phyloP scores from a whole-genome alignment of 148 eudicot species.

The Dianthus caryophyllus region DNA sequence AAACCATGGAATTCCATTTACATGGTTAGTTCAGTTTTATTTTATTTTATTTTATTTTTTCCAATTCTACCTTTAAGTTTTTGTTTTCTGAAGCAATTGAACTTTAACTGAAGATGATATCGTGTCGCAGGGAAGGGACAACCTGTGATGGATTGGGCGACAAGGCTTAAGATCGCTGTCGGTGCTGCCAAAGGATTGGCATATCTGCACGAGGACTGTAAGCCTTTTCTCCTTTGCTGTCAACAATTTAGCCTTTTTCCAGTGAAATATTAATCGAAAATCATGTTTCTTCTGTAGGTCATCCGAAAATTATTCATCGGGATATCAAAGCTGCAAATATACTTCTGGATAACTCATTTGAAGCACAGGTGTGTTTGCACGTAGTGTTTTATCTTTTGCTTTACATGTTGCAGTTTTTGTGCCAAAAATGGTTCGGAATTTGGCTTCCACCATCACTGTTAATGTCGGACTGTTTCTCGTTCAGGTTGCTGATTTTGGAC shows the following conservation, averaged over 20 bases:
- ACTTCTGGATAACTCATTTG: slow-evolving; percentile 64
- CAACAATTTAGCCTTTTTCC: not conserved
- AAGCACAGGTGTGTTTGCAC: slow-evolving; percentile 51
- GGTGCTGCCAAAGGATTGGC: slow-evolving; percentile 72
- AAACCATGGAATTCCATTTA: slow-evolving; percentile 83
- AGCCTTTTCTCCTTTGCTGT: slow-evolving; percentile 20
- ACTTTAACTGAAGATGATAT: slow-evolving; percentile 17
- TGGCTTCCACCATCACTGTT: not conserved
- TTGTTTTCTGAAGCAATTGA: no score
- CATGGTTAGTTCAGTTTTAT: slow-evolving; percentile 48
- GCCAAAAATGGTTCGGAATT: not conserved
- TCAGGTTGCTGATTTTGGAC: slow-evolving; percentile 98
- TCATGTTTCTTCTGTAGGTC: slow-evolving; percentile 47
- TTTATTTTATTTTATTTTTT: no score
- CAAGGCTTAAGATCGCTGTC: slow-evolving; percentile 52
- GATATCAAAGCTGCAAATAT: slow-evolving; percentile 83
- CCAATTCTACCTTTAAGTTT: no score
- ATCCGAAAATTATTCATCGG: slow-evolving; percentile 76
- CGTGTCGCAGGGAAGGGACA: slow-evolving; percentile 46
- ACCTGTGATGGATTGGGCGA: slow-evolving; percentile 45
- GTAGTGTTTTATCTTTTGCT: not conserved
- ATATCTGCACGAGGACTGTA: slow-evolving; percentile 67
- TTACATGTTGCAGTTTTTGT: not conserved
- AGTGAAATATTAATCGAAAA: slow-evolving; percentile 4
- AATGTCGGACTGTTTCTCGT: slow-evolving; percentile 13